These are phyloP conservation scores for Narthecium ossifragum DNA, from an alignment of 106 monocot genomes.

Conservation along the genomic window DNA sequence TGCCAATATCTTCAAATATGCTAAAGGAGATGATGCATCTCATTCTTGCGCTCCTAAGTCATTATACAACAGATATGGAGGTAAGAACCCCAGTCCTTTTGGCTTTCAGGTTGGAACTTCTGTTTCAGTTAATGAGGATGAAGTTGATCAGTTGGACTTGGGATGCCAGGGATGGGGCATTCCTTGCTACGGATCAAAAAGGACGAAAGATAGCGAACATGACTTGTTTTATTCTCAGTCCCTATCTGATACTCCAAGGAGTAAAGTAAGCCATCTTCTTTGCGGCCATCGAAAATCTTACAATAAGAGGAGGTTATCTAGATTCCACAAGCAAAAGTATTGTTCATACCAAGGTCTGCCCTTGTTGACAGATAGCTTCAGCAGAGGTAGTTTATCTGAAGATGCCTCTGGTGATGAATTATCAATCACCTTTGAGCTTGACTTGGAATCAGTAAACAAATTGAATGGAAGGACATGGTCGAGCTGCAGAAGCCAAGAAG, in stretches of 20 bases:
- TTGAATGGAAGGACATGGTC: constrained; percentile 29
- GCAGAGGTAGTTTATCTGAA: constrained; percentile 5
- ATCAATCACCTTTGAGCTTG: constrained; percentile 21
- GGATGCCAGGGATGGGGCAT: not conserved
- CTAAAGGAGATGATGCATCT: constrained; percentile 13
- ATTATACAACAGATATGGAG: constrained; percentile 1
- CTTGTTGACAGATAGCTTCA: constrained; percentile 10
- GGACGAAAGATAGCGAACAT: not conserved
- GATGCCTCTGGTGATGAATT: constrained; percentile 12
- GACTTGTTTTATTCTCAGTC: constrained; percentile 20
- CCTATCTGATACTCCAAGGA: constrained; percentile 18
- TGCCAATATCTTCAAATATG: constrained; percentile 6
- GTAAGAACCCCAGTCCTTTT: not conserved
- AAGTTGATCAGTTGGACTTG: not conserved
- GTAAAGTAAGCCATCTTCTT: constrained; percentile 13
- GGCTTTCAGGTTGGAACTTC: constrained; percentile 7
- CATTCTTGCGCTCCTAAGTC: constrained; percentile 8
- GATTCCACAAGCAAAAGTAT: not conserved
- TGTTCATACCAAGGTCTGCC: constrained; percentile 9
- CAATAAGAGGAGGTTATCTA: constrained; percentile 1
- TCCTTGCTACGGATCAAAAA: constrained; percentile 15
- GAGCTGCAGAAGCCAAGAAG: constrained; percentile 11
- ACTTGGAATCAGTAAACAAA: constrained; percentile 20
- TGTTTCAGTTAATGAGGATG: constrained; percentile 8
- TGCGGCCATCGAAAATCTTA: constrained; percentile 9